These are phyloP conservation scores for Dinochytrium kinnereticum DNA, from an alignment of 371 early-diverging fungal genomes.

Conservation along the genomic window DNA sequence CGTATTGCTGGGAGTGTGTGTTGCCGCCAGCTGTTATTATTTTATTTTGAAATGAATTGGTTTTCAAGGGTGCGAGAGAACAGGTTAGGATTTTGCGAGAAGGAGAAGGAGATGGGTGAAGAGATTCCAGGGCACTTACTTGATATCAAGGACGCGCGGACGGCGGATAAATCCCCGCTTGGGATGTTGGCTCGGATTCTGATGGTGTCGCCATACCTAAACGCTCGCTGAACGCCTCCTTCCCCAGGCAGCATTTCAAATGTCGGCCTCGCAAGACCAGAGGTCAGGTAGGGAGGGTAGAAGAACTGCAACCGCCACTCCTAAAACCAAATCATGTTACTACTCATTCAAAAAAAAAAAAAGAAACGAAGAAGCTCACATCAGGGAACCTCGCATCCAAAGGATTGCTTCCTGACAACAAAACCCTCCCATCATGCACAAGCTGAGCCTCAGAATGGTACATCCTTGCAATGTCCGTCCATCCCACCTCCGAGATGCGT, in stretches of 20 bases:
- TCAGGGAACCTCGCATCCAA: not conserved
- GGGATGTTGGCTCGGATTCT: not conserved
- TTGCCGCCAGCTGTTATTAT: not conserved
- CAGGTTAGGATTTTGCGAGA: too few relatives aligned
- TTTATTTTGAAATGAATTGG: not conserved
- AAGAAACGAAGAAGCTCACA: too few relatives aligned
- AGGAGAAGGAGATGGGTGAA: too few relatives aligned
- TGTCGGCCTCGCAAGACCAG: not conserved
- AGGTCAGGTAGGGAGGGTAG: slow-evolving; percentile 8
- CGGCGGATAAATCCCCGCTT: not conserved
- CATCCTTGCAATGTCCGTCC: slow-evolving; percentile 69
- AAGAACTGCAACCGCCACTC: not conserved
- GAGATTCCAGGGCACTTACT: not conserved
- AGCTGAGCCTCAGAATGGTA: slow-evolving; percentile 68
- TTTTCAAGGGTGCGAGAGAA: too few relatives aligned
- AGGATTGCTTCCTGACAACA: slow-evolving; percentile 56
- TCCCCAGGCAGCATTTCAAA: too few relatives aligned
- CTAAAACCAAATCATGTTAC: not conserved
- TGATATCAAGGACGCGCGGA: not conserved
- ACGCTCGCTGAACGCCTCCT: not conserved
- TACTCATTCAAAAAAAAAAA: not conserved
- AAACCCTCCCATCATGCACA: slow-evolving; percentile 49
- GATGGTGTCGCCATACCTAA: not conserved
- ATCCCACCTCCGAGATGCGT: slow-evolving; percentile 43
- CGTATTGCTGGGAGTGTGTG: not conserved